These are phyloP conservation scores for Ustilago nuda DNA, from an alignment of 1,284 basidiomycete genomes.

Conservation along the genomic window DNA sequence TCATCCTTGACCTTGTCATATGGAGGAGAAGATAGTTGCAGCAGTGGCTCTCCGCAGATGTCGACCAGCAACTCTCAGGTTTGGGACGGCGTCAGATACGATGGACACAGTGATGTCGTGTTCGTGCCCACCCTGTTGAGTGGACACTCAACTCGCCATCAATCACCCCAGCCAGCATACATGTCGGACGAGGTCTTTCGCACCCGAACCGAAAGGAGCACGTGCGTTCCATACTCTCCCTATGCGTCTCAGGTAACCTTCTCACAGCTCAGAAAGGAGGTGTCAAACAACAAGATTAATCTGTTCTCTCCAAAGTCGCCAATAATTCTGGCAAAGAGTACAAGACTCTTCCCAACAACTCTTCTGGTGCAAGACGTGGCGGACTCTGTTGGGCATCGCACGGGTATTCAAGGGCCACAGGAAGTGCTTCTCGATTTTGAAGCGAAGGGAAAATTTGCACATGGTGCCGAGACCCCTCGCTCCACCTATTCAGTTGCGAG, in stretches of 20 bases:
- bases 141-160: background rate
- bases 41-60: background rate
- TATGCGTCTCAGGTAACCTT: background rate
- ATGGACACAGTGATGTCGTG: slow-evolving; percentile 1
- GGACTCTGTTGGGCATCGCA: background rate
- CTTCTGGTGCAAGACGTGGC: background rate
- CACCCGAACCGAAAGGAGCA: background rate
- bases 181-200: background rate
- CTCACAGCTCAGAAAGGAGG: background rate
- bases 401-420: background rate
- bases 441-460: background rate
- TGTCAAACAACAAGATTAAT: background rate
- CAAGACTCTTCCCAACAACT: background rate
- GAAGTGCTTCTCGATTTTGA: slow-evolving; percentile 2
- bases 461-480: background rate
- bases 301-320: background rate
- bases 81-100: slow-evolving; percentile 8
- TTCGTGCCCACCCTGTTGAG: slow-evolving; percentile 1
- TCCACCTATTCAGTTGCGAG: slow-evolving; percentile 2
- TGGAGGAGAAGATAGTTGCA: background rate
- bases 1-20: slow-evolving; percentile 6
- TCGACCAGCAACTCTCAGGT: background rate
- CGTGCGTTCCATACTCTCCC: background rate
- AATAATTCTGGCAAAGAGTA: background rate
- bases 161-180: background rate